phyloP scores from a whole-genome alignment of 495 filamentous ascomycete species.

The Podospora didyma region DNA sequence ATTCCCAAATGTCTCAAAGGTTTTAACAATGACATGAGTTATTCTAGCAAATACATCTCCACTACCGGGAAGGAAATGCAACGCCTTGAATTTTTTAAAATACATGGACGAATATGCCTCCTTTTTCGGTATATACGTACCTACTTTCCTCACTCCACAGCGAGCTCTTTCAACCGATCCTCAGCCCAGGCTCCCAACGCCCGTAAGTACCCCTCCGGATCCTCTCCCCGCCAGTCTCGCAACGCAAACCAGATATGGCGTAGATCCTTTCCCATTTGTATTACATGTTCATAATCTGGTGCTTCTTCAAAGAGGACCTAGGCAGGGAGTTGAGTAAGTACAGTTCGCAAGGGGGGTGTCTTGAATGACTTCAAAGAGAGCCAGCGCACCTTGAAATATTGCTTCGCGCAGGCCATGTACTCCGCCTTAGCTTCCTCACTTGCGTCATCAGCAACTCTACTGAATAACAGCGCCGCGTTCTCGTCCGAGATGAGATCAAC shows the following conservation, averaged over 20 bases:
- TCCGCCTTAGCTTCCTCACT: not conserved
- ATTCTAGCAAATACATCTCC: too few species aligned
- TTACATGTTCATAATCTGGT: conserved; percentile 20
- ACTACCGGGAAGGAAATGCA: too few species aligned
- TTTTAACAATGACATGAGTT: too few species aligned
- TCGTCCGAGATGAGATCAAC: conserved; percentile 29
- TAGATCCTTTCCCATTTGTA: conserved; percentile 29
- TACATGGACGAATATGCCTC: too few species aligned
- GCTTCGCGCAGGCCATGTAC: not conserved
- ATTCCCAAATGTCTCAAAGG: too few species aligned
- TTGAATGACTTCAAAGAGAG: not conserved
- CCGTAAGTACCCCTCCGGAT: conserved; percentile 33
- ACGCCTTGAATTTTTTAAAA: too few species aligned
- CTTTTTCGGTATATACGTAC: too few species aligned
- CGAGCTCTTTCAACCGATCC: conserved; percentile 11
- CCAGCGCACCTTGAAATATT: not conserved
- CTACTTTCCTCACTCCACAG: too few species aligned
- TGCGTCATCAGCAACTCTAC: not conserved
- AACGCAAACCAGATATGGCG: conserved; percentile 35
- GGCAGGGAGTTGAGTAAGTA: too few species aligned
- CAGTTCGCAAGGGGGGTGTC: too few species aligned
- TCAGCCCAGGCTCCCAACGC: conserved; percentile 29
- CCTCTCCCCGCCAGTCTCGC: conserved; percentile 29
- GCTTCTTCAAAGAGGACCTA: not conserved
- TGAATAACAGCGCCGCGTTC: conserved; percentile 12